phyloP scores from a whole-genome alignment of 345 rosid genomes.

The Durio zibethinus region DNA sequence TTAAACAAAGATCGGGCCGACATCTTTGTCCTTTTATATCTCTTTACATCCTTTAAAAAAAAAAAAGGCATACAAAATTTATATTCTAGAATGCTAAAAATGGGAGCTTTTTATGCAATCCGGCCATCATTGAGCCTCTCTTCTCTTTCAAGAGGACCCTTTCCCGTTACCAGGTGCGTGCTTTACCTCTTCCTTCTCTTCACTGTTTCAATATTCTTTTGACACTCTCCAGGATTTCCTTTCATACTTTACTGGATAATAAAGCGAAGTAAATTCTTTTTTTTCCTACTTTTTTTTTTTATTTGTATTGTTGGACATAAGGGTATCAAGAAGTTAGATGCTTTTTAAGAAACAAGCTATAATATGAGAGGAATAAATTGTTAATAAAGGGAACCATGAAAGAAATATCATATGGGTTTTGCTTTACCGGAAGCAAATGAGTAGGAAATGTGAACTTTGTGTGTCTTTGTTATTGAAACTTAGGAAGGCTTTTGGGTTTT shows the following conservation, averaged over 20 bases:
- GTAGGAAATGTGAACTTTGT: neutral
- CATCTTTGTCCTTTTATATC: no score
- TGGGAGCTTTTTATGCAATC: constrained; percentile 28
- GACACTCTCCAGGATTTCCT: neutral
- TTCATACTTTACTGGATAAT: neutral
- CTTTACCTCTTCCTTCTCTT: no score
- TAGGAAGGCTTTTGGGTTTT: neutral
- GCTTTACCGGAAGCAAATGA: neutral
- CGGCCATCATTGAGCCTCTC: constrained; percentile 22
- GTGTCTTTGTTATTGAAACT: neutral
- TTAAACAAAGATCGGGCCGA: no score
- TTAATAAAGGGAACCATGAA: neutral
- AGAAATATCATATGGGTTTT: neutral
- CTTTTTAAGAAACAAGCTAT: neutral
- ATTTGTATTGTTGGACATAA: neutral
- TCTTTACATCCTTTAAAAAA: no score
- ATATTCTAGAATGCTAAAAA: constrained; percentile 12
- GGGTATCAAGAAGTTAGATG: neutral
- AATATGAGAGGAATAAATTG: neutral
- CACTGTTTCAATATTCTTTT: no score
- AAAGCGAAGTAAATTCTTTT: neutral
- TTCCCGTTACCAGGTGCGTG: constrained; percentile 36
- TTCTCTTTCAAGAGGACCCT: constrained; percentile 24
- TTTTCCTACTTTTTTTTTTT: no score
- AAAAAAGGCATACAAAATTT: no score